These are phyloP conservation scores for Ceratobasidium sp. DNA, from an alignment of 1,284 basidiomycete species.

Conservation along the genomic window DNA sequence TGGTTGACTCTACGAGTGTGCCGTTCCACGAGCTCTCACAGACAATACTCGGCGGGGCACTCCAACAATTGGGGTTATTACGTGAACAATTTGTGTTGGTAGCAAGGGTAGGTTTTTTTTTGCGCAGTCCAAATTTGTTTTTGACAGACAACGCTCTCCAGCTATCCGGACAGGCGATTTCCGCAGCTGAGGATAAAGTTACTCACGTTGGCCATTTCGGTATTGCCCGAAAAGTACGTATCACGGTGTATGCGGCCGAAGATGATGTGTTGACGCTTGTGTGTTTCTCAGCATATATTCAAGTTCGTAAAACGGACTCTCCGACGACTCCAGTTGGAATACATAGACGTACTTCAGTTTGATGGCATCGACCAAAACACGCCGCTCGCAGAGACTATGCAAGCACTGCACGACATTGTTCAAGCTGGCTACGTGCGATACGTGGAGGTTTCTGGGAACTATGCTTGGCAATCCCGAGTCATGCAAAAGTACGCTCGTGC, in stretches of 20 bases:
- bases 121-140: conserved; percentile 16
- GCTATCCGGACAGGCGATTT: conserved; percentile 45
- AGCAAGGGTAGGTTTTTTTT: conserved; percentile 44
- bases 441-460: conserved; percentile 19
- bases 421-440: conserved; percentile 31
- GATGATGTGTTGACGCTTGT: conserved; percentile 43
- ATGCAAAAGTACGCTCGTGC: conserved; percentile 16
- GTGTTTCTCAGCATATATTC: conserved; percentile 30
- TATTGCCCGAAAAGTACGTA: conserved; percentile 48
- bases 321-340: neutral
- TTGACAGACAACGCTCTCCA: conserved; percentile 28
- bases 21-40: conserved; percentile 41
- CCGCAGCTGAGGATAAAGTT: conserved; percentile 30
- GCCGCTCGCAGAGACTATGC: conserved; percentile 31
- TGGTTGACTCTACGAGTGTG: conserved; percentile 60
- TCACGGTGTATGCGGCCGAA: conserved; percentile 35
- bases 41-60: conserved; percentile 45
- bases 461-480: conserved; percentile 24
- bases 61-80: conserved; percentile 42
- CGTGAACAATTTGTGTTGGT: conserved; percentile 43
- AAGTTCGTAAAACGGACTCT: conserved; percentile 26
- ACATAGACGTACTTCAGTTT: conserved; percentile 33
- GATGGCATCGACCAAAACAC: conserved; percentile 4
- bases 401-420: conserved; percentile 22
- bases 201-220: conserved; percentile 52